Percentiles rank a stretch among this genome's conserved stretches.
Evolutionary conservation across 1,284 basidiomycete species (phyloP).

Genomic region (Boletellus sp.): DNA sequence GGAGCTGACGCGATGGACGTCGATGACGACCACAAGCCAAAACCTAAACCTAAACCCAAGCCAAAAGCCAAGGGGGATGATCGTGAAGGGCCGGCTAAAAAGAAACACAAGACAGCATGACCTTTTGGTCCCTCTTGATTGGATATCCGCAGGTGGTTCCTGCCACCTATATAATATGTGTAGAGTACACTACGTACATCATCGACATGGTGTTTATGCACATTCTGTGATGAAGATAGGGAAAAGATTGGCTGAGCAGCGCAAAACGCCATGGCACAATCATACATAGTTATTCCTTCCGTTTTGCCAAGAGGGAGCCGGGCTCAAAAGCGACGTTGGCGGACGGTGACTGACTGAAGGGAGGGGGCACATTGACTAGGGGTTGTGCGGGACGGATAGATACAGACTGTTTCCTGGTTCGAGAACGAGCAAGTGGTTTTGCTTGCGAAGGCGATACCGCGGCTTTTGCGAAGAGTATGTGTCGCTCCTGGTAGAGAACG

Average conservation of each 20-base stretch:
- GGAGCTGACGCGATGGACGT: constrained; percentile 40
- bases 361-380: constrained; percentile 31
- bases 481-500: constrained; percentile 72
- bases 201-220: constrained; percentile 13
- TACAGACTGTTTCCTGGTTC: constrained; percentile 32
- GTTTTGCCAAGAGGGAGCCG: constrained; percentile 62
- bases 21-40: constrained; percentile 36
- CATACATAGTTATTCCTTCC: constrained; percentile 29
- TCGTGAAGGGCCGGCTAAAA: constrained; percentile 62
- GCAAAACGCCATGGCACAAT: constrained; percentile 6
- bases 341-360: constrained; percentile 33
- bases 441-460: constrained; percentile 32
- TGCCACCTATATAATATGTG: constrained; percentile 19
- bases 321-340: constrained; percentile 52
- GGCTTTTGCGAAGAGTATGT: constrained; percentile 54
- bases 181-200: constrained; percentile 27
- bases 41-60: constrained; percentile 36
- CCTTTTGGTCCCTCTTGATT: background rate
- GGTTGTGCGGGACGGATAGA: constrained; percentile 33
- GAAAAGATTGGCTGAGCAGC: background rate
- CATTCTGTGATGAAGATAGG: background rate
- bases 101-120: constrained; percentile 58
- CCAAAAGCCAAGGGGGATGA: constrained; percentile 40
- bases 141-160: constrained; percentile 1
- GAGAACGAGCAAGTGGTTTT: constrained; percentile 30